Evolutionary conservation across 192 early-diverging fungal species (phyloP).

Genomic region (Coemansia sp.): DNA sequence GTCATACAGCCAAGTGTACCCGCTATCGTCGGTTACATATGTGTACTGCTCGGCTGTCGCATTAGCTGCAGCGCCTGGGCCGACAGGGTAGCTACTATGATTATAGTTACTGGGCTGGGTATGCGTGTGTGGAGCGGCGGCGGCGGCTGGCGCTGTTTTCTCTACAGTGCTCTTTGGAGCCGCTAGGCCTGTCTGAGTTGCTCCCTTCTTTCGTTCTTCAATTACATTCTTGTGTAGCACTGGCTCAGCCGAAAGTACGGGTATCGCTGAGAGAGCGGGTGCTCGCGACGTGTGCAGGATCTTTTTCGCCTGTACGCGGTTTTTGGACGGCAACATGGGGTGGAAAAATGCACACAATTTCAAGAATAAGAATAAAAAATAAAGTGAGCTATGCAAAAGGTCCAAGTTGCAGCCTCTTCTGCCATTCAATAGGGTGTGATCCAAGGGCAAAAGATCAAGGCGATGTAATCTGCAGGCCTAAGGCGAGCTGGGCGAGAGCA

Average conservation of each 20-base stretch:
- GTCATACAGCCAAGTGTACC: slow-evolving; percentile 50
- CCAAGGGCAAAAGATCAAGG: neutral
- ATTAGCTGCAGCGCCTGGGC: neutral
- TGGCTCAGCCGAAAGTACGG: slow-evolving; percentile 15
- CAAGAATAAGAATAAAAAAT: neutral
- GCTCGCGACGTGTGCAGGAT: slow-evolving; percentile 10
- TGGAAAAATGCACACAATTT: neutral
- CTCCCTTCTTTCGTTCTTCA: neutral
- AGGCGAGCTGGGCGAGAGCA: slow-evolving; percentile 21
- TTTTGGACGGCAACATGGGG: slow-evolving; percentile 37
- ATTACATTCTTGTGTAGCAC: slow-evolving; percentile 22
- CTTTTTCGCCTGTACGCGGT: slow-evolving; percentile 32
- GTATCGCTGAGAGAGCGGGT: neutral
- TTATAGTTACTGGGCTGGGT: neutral
- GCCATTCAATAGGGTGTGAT: neutral
- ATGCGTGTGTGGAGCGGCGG: neutral
- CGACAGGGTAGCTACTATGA: neutral
- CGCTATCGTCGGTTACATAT: slow-evolving; percentile 47
- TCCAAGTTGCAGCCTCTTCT: too few relatives aligned
- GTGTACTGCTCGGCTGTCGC: slow-evolving; percentile 40
- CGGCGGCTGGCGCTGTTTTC: neutral
- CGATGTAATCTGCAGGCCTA: slow-evolving; percentile 9
- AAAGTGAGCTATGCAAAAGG: neutral
- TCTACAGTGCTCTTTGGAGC: neutral
- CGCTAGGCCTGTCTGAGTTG: neutral